phyloP scores from a whole-genome alignment of 208 protist genomes.

The Leishmania braziliensis region DNA sequence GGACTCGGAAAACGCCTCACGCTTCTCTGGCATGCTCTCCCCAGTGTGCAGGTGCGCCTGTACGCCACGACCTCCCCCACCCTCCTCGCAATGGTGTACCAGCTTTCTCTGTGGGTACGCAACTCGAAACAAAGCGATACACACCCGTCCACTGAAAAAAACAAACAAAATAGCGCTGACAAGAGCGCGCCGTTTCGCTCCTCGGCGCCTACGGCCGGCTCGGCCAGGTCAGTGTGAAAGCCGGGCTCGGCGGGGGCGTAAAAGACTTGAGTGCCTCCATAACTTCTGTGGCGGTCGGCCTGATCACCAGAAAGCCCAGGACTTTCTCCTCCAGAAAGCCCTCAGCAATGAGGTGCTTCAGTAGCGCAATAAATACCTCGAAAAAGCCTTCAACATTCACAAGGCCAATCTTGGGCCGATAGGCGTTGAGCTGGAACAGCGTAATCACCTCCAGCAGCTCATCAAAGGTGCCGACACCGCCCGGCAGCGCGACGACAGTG shows the following conservation, averaged over 20 bases:
- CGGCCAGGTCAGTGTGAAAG: conserved; percentile 42
- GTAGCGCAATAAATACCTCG: conserved; percentile 56
- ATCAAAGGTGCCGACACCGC: conserved; percentile 84
- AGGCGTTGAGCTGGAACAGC: conserved; percentile 79
- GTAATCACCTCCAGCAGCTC: conserved; percentile 85
- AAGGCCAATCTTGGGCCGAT: conserved; percentile 73
- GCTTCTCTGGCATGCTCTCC: no score
- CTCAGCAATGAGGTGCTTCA: conserved; percentile 61
- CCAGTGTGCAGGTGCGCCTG: no score
- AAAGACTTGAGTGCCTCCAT: conserved; percentile 52
- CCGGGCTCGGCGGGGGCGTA: conserved; percentile 34
- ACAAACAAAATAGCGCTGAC: not conserved
- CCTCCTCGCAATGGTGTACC: no score
- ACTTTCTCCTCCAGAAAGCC: conserved; percentile 60
- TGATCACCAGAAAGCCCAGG: conserved; percentile 50
- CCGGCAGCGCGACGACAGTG: conserved; percentile 74
- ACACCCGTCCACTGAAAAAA: not conserved
- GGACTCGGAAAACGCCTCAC: no score
- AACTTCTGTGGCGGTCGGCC: conserved; percentile 45
- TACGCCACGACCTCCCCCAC: no score
- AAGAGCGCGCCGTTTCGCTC: not conserved
- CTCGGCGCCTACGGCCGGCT: conserved; percentile 38
- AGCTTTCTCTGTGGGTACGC: no score
- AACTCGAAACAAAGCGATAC: not conserved
- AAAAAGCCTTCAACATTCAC: conserved; percentile 78